phyloP scores from a whole-genome alignment of 169 alveolate species.

The Plasmodium fragile region DNA sequence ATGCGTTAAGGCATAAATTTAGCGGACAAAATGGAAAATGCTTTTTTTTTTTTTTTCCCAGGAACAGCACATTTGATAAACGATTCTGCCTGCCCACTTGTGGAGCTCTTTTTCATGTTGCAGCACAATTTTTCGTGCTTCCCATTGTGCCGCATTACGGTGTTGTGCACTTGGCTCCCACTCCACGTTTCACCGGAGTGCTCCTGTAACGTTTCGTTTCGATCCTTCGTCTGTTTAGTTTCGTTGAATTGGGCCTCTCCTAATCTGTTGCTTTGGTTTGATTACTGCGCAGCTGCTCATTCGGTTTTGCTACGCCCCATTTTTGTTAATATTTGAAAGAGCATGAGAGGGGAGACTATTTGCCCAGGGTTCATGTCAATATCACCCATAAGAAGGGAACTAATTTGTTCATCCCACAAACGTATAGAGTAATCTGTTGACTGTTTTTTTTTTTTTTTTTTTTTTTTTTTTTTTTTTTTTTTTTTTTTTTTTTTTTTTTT shows the following conservation, averaged over 20 bases:
- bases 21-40: neutral
- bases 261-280: neutral
- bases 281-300: neutral
- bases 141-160: neutral
- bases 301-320: neutral
- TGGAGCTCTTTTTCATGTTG: neutral
- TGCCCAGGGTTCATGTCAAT: neutral
- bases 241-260: neutral
- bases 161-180: neutral
- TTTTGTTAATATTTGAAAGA: neutral
- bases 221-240: neutral
- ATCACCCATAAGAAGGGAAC: neutral
- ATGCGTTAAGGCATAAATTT: neutral
- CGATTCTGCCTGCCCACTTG: neutral
- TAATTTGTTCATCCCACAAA: neutral
- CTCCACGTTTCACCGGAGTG: neutral
- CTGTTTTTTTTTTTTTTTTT: neutral
- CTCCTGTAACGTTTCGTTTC: neutral
- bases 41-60: neutral
- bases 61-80: neutral
- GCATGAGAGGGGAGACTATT: neutral
- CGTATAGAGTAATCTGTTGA: neutral
- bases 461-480: neutral
- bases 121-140: neutral
- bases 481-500: neutral